Evolutionary conservation across 441 rosid species (phyloP).

Genomic region (Gossypium gossypioides): DNA sequence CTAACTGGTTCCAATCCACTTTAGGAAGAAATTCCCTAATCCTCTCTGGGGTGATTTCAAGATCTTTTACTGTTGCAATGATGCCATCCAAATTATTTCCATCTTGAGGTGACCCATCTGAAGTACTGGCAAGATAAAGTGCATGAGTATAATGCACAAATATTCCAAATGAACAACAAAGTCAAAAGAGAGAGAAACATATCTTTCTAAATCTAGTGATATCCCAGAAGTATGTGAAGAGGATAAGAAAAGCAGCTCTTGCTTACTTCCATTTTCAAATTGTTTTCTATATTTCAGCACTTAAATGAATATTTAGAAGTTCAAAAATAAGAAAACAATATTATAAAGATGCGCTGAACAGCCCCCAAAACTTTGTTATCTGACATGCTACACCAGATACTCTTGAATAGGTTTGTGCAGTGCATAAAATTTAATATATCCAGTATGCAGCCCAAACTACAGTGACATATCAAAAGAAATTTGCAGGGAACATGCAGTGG

Average conservation of each 20-base stretch:
- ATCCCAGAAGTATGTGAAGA: background rate
- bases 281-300: background rate
- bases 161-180: constrained; percentile 1
- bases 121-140: constrained; percentile 37
- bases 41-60: constrained; percentile 69
- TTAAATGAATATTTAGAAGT: background rate
- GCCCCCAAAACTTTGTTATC: background rate
- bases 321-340: background rate
- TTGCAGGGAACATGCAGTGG: background rate
- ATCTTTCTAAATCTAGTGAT: background rate
- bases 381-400: background rate
- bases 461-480: background rate
- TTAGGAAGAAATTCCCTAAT: constrained; percentile 69
- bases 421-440: background rate
- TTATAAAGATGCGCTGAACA: background rate
- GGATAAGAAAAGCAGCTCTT: background rate
- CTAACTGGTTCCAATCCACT: constrained; percentile 74
- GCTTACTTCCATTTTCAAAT: background rate
- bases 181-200: background rate
- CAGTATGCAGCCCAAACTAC: background rate
- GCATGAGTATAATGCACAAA: background rate
- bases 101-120: constrained; percentile 37
- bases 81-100: constrained; percentile 36
- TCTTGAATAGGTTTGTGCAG: background rate
- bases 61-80: constrained; percentile 45